Base-by-base conservation (phyloP, 805 yeast species). In the Starmerella etchellsii region DNA sequence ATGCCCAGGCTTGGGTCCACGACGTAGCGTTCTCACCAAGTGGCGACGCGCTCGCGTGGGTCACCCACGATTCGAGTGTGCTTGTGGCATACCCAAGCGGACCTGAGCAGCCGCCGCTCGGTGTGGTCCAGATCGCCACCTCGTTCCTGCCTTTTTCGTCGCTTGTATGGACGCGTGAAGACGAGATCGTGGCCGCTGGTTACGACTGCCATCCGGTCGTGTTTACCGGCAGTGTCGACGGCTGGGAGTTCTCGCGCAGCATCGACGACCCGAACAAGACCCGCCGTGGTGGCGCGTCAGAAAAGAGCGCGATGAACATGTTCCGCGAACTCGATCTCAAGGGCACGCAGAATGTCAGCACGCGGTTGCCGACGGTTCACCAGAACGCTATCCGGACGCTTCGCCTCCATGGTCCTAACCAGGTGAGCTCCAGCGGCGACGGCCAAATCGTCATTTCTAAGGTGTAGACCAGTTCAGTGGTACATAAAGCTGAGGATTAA, bases 271-370 rank as follows among this genome's bases (percentile, higher is more conserved):
- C 65, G 13, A 49, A 50, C 22, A 48, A 54, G 37, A 49, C 57
- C 27, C 54, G 52, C 48, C 61, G 58, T 19, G 73, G 68, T 35
- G 82, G 73, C 41, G 72, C 69, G 42, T 70, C 71, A 13, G 67
- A 63, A 32, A 58, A 58, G 39, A 63, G 71, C 13, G 66, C 72
- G 5, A 72, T 91, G 60, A 81, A 81, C 65, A 84, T 88, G 87
- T 91, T 91, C 67, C 78, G 83, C 62, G 95, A 88, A 62, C 67
- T 91, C 71, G 99, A 91, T 64, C 71, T 88, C 60, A 91, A 85
- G 68, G 99, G 99, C 44, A 73, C 81, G 42, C 67, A 65, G 53
- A 65, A 65, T 40, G 67, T 62, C 41, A 58, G 60, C 40, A 62
- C 64, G 39, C 65, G 68, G 30, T 68, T 80, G 60, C 70, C 71